Evolutionary conservation across 2,329 filamentous ascomycete species (phyloP).

Genomic region (Coniochaeta hoffmannii): DNA sequence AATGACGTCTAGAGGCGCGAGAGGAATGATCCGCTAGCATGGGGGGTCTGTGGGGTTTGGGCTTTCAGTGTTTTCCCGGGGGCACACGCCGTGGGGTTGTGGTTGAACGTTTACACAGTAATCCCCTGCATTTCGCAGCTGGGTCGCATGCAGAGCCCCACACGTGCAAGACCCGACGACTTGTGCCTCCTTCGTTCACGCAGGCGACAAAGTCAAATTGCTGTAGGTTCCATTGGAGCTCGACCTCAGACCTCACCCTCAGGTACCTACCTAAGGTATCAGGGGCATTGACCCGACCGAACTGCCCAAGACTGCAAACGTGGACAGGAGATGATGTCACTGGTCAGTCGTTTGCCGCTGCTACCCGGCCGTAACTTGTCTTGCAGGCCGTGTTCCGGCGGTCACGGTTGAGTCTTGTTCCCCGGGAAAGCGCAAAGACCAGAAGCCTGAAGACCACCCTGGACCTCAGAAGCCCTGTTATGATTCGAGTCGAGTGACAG

Average conservation of each 20-base stretch:
- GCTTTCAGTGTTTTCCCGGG: not conserved
- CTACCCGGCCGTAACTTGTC: not conserved
- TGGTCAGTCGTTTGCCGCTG: not conserved
- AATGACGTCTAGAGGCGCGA: too few relatives aligned
- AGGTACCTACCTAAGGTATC: not conserved
- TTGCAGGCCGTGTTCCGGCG: not conserved
- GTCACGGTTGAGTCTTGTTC: conserved; percentile 1
- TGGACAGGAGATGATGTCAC: not conserved
- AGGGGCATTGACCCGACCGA: not conserved
- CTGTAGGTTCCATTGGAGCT: too few relatives aligned
- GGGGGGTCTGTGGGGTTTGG: too few relatives aligned
- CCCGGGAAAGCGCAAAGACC: not conserved
- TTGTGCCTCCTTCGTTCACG: not conserved
- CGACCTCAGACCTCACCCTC: too few relatives aligned
- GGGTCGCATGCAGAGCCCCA: not conserved
- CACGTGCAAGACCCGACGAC: not conserved
- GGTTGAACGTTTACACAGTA: not conserved
- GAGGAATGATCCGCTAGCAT: too few relatives aligned
- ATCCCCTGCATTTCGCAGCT: not conserved
- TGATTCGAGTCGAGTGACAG: too few relatives aligned
- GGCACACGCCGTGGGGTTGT: not conserved
- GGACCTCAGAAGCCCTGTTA: too few relatives aligned
- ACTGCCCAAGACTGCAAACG: not conserved
- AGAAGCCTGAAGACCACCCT: too few relatives aligned
- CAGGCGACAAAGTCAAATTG: too few relatives aligned